Evolutionary conservation across 306 rosid genomes (phyloP), one percentile per base, ranked within the genome.

Genomic region (Cicer chorassanicum): DNA sequence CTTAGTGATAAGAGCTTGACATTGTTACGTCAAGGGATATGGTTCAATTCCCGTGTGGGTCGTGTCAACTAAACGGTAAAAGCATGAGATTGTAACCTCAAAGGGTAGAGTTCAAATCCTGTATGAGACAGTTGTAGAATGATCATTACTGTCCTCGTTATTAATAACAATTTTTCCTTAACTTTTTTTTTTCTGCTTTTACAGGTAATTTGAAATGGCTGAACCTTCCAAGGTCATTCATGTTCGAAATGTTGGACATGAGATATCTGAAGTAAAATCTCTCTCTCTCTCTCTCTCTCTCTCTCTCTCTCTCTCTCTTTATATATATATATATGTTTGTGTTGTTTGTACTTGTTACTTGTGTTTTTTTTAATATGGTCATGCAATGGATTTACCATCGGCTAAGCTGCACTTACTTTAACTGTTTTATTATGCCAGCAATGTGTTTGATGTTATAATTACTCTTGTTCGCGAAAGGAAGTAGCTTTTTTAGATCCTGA

Each of bases 171-270:
- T 29, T 29, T 29, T 29, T 29, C 36, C 36, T 29, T 29, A 29
- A 29, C 36, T 29, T 57, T 64, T 57, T 2, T 1, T 48, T 65
- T 56, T 43, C 13, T 40, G 49, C 63, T 60, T 61, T 81, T 80
- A 6, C 82, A 87, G 96, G 86, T 68, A 43, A 55, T 78, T 77
- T 60, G 78, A 81, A 68, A 94, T 94, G 98, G 76, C 97, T 57
- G 98, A 94, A 73, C 92, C 97, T 76, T 94, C 98, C 9, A 94
- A 94, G 84, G 98, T 94, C 80, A 88, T 94, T 75, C 98, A 94
- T 69, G 96, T 94, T 81, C 93, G 98, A 62, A 94, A 94, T 75
- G 98, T 91, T 65, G 98, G 97, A 10, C 98, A 88, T 73, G 98
- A 94, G 81, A 90, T 91, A 75, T 87, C 98, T 56, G 96, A 94